Base-by-base conservation (phyloP, 306 rosid species). In the Trichosanthes truncata region DNA sequence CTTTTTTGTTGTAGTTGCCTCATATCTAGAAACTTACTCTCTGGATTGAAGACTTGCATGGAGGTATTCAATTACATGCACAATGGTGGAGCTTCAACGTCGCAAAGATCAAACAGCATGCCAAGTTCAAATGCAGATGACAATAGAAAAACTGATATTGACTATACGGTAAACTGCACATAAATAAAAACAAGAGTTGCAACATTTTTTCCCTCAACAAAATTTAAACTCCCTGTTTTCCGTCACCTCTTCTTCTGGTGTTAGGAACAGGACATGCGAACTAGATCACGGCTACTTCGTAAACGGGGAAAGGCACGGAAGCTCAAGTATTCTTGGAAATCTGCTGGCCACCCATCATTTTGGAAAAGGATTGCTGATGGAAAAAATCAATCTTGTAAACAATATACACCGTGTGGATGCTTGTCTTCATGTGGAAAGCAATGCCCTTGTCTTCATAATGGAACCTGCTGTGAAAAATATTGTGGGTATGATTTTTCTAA, bases 1-100 rank as follows among this genome's bases (percentile, higher is more conserved):
- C 5, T 23, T 59, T 77, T 77, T 89, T 40, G 66, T 80, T 90
- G 86, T 92, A 95, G 99, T 82, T 93, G 99, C 87, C 99, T 95
- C 86, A 93, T 93, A 84, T 91, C 97, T 73, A 91, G 99, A 83
- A 95, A 95, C 89, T 88, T 95, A 77, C 97, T 95, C 82, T 91
- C 99, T 88, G 97, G 97, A 77, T 87, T 90, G 80, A 93, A 84
- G 89, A 93, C 96, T 84, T 95, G 99, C 86, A 38, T 79, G 81
- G 99, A 95, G 85, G 92, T 95, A 81, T 85, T 88, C 81, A 85
- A 78, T 72, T 95, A 90, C 86, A 95, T 93, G 99, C 87, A 89
- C 66, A 84, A 85, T 75, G 90, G 92, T 79, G 95, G 88, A 82
- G 89, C 86, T 40, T 88, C 93, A 78, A 73, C 87, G 81, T 84